These are phyloP conservation scores for Candida nemodendra DNA, from an alignment of 805 yeast genomes.

Conservation along the genomic window DNA sequence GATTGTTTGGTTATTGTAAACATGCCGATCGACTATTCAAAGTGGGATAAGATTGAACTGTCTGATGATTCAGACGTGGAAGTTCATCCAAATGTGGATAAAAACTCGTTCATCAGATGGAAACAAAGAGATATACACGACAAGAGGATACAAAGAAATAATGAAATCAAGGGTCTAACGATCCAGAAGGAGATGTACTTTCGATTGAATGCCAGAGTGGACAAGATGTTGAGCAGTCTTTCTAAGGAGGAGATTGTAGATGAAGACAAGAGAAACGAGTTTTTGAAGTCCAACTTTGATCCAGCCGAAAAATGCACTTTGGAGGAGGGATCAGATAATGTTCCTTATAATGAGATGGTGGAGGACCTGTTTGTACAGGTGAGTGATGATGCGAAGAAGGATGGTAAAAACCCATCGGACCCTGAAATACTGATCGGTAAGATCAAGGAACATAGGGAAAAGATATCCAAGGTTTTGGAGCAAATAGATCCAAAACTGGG, in stretches of 20 bases:
- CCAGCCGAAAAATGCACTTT: slow-evolving; percentile 49
- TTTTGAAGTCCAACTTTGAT: slow-evolving; percentile 54
- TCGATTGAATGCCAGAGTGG: slow-evolving; percentile 71
- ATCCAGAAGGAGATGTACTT: slow-evolving; percentile 80
- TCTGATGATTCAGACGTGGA: slow-evolving; percentile 97
- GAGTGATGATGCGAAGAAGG: slow-evolving; percentile 53
- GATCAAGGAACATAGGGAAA: slow-evolving; percentile 60
- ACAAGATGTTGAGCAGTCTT: slow-evolving; percentile 49
- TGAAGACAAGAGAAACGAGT: slow-evolving; percentile 36
- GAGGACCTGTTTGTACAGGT: slow-evolving; percentile 84
- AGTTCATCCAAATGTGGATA: slow-evolving; percentile 98
- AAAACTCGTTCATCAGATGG: slow-evolving; percentile 89
- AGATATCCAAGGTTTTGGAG: slow-evolving; percentile 63
- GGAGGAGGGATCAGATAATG: slow-evolving; percentile 40
- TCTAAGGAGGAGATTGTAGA: slow-evolving; percentile 38
- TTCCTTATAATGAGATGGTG: slow-evolving; percentile 88
- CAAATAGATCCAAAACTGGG: slow-evolving; percentile 67
- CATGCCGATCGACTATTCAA: slow-evolving; percentile 78
- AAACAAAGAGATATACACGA: slow-evolving; percentile 97
- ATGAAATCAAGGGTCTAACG: slow-evolving; percentile 71
- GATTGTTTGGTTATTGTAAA: not conserved
- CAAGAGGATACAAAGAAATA: slow-evolving; percentile 76
- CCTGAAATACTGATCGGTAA: slow-evolving; percentile 39
- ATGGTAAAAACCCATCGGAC: slow-evolving; percentile 44
- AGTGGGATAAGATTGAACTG: slow-evolving; percentile 95